Evolutionary conservation across 768 basidiomycete genomes (phyloP).

Genomic region (Macrolepiota dolichaula): DNA sequence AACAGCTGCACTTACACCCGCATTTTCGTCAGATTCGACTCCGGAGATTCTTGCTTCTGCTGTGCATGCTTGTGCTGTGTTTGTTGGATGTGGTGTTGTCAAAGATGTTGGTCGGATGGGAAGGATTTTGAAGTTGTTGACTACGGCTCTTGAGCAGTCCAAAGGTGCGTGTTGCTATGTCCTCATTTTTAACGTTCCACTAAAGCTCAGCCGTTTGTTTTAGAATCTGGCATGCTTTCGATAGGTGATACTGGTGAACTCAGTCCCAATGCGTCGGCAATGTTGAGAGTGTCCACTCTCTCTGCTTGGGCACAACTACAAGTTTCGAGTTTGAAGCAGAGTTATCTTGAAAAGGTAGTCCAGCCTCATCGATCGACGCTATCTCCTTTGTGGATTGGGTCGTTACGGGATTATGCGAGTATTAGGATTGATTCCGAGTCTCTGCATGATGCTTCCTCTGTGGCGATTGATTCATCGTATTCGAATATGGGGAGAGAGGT

Average conservation of each 20-base stretch:
- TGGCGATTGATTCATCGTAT: slow-evolving; percentile 77
- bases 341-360: slow-evolving; percentile 78
- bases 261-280: slow-evolving; percentile 91
- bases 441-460: slow-evolving; percentile 69
- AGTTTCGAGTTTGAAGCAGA: slow-evolving; percentile 68
- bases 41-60: slow-evolving; percentile 94
- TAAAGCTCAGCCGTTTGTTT: background rate
- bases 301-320: slow-evolving; percentile 96
- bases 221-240: slow-evolving; percentile 80
- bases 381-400: slow-evolving; percentile 82
- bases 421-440: slow-evolving; percentile 88
- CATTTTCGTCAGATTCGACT: slow-evolving; percentile 92
- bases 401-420: slow-evolving; percentile 89
- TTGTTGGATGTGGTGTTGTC: slow-evolving; percentile 92
- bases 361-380: slow-evolving; percentile 74
- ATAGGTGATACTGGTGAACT: slow-evolving; percentile 85
- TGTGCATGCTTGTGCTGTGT: slow-evolving; percentile 90
- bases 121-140: slow-evolving; percentile 86
- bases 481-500: slow-evolving; percentile 90
- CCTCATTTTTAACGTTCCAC: background rate
- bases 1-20: slow-evolving; percentile 94
- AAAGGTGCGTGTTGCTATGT: slow-evolving; percentile 52
- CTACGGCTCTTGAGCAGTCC: slow-evolving; percentile 83
- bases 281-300: slow-evolving; percentile 88
- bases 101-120: slow-evolving; percentile 92